A percentile compares a stretch with the other conserved stretches of the same genome.
phyloP scores from a whole-genome alignment of 805 yeast genomes.

The Wickerhamomyces hampshirensis region DNA sequence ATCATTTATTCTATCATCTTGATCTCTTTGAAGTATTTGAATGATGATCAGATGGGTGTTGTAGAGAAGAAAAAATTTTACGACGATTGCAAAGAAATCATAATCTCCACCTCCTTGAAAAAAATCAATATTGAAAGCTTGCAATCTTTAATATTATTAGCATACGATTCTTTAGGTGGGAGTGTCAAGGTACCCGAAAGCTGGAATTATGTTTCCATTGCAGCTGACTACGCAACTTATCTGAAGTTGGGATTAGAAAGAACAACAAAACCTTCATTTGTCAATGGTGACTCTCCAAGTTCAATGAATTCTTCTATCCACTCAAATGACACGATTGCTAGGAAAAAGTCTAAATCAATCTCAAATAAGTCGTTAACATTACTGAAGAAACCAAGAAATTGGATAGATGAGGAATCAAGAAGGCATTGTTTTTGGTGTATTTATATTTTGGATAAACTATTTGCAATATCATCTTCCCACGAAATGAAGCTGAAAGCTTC shows the following conservation, averaged over 20 bases:
- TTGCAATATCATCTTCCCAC: slow-evolving; percentile 21
- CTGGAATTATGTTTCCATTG: slow-evolving; percentile 25
- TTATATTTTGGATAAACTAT: slow-evolving; percentile 20
- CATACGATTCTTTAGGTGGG: slow-evolving; percentile 20
- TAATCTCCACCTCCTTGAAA: slow-evolving; percentile 17
- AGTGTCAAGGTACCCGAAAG: slow-evolving; percentile 23
- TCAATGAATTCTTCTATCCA: slow-evolving; percentile 11
- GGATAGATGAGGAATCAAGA: slow-evolving; percentile 24
- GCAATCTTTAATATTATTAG: slow-evolving; percentile 18
- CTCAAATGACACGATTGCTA: slow-evolving; percentile 13
- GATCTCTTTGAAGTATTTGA: slow-evolving; percentile 18
- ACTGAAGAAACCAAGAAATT: slow-evolving; percentile 16
- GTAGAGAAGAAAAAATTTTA: slow-evolving; percentile 10
- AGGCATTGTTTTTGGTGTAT: slow-evolving; percentile 25
- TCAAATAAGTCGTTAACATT: slow-evolving; percentile 16
- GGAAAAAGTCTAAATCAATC: slow-evolving; percentile 15
- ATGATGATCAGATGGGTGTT: slow-evolving; percentile 14
- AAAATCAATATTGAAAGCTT: slow-evolving; percentile 19
- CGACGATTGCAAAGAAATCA: slow-evolving; percentile 15
- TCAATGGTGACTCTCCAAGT: slow-evolving; percentile 17
- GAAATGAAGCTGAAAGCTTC: slow-evolving; percentile 19
- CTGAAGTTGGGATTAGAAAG: slow-evolving; percentile 18
- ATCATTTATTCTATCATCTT: slow-evolving; percentile 16
- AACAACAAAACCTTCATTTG: slow-evolving; percentile 6
- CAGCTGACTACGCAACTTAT: slow-evolving; percentile 22